These are phyloP conservation scores for Choiromyces venosus DNA, from an alignment of 495 filamentous ascomycete species.

Conservation along the genomic window DNA sequence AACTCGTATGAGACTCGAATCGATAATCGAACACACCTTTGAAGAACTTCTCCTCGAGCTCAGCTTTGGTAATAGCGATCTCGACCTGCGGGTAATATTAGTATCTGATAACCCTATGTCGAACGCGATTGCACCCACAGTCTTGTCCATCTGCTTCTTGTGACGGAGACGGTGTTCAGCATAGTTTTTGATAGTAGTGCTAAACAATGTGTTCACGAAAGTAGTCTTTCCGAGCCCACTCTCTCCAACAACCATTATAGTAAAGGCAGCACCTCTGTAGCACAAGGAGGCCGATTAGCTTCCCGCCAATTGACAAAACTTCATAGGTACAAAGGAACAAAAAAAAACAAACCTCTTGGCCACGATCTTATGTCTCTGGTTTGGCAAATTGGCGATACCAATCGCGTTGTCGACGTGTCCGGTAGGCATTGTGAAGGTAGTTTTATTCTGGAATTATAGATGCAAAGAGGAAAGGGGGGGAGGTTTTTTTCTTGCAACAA, in stretches of 20 bases:
- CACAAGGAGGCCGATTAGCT: slow-evolving; percentile 17
- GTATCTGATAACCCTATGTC: neutral
- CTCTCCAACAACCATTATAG: slow-evolving; percentile 99
- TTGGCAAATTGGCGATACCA: slow-evolving; percentile 99
- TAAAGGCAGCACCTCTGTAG: slow-evolving; percentile 80
- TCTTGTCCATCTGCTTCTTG: slow-evolving; percentile 98
- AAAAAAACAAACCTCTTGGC: slow-evolving; percentile 63
- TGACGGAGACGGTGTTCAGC: slow-evolving; percentile 97
- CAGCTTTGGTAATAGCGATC: slow-evolving; percentile 99
- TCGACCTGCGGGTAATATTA: slow-evolving; percentile 52
- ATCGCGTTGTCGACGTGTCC: slow-evolving; percentile 55
- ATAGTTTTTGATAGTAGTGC: slow-evolving; percentile 99
- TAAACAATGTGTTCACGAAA: slow-evolving; percentile 99
- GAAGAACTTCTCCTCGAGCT: slow-evolving; percentile 99
- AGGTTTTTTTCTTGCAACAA: neutral
- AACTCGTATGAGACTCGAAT: neutral
- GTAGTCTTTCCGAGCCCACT: slow-evolving; percentile 98
- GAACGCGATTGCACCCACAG: slow-evolving; percentile 46
- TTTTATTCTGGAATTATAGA: slow-evolving; percentile 1
- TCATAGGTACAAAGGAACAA: neutral
- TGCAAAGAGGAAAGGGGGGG: neutral
- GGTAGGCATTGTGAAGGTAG: slow-evolving; percentile 30
- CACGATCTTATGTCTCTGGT: slow-evolving; percentile 99
- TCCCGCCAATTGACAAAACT: neutral
- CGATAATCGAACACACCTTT: slow-evolving; percentile 62